Evolutionary conservation across 805 yeast species (phyloP), one percentile per base, ranked within the genome.

Genomic region (Tetrapisispora phaffii): DNA sequence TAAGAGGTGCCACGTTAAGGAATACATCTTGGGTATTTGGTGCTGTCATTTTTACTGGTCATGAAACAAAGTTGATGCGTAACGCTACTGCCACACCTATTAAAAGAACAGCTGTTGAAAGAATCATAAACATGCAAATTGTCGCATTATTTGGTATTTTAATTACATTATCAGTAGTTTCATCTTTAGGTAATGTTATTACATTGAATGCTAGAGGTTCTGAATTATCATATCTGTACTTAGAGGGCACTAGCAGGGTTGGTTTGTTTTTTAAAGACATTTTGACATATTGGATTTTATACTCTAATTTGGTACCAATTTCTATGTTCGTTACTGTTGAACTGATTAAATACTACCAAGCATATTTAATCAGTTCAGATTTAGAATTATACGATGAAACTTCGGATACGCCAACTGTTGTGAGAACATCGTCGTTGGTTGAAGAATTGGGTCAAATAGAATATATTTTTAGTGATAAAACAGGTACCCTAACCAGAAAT

Each of bases 31-130:
- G 96, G 97, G 79, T 93, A 36, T 85, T 85, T 55, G 99, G 98
- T 20, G 73, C 87, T 42, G 97, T 86, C 1, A 78, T 93, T 1
- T 93, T 90, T 62, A 93, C 99, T 0, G 99, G 99, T 19, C 99
- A 94, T 62, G 98, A 93, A 67, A 93, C 99, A 0, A 93, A 93
- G 59, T 72, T 93, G 52, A 90, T 93, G 97, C 79, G 98, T 61
- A 93, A 93, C 68, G 98, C 99, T 17, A 89, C 97, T 2, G 97
- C 98, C 1, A 82, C 99, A 2, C 99, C 99, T 10, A 94, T 93
- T 57, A 93, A 93, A 62, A 76, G 95, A 57, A 93, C 99, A 0
- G 95, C 95, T 22, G 97, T 94, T 13, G 99, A 93, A 69, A 78
- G 95, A 62, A 84, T 89, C 66, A 90, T 93, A 55, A 94, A 93